Evolutionary conservation across 768 basidiomycete genomes (phyloP).

Genomic region (Pleurotus pulmonarius): DNA sequence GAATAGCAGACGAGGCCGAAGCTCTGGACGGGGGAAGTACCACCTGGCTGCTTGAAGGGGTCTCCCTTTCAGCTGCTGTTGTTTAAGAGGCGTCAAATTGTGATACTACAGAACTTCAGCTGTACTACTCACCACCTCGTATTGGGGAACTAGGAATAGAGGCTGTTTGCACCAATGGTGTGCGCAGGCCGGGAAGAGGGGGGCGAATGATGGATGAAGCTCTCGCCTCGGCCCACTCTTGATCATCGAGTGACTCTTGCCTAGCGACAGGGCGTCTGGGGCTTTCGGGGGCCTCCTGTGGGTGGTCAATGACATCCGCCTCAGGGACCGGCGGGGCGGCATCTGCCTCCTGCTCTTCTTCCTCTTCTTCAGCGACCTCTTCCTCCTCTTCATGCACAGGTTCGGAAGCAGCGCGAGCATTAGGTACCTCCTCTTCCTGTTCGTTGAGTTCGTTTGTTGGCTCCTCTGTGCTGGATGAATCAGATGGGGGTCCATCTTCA

Average conservation of each 20-base stretch:
- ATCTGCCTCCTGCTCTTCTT: too few species aligned
- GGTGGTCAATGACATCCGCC: background rate
- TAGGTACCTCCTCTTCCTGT: background rate
- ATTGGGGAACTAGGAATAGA: too few species aligned
- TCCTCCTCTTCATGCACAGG: background rate
- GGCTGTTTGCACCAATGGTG: background rate
- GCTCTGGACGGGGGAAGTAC: too few species aligned
- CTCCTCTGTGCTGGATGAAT: background rate
- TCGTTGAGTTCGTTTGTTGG: background rate
- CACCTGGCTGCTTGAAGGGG: too few species aligned
- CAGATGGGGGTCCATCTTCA: background rate
- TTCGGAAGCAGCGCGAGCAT: background rate
- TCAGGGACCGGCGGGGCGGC: too few species aligned
- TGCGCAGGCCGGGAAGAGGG: background rate
- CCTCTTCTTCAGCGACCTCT: background rate
- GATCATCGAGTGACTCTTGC: constrained; percentile 5
- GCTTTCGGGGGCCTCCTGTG: background rate
- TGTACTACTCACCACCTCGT: too few species aligned
- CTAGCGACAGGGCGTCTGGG: background rate
- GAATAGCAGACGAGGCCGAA: background rate
- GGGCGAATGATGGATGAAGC: background rate
- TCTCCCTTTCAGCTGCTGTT: too few species aligned
- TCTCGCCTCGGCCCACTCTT: constrained; percentile 1
- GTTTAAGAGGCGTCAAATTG: too few species aligned
- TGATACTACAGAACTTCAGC: too few species aligned